Conservation (phyloP, 768 basidiomycete species). For the Tylopilus sp. region DNA sequence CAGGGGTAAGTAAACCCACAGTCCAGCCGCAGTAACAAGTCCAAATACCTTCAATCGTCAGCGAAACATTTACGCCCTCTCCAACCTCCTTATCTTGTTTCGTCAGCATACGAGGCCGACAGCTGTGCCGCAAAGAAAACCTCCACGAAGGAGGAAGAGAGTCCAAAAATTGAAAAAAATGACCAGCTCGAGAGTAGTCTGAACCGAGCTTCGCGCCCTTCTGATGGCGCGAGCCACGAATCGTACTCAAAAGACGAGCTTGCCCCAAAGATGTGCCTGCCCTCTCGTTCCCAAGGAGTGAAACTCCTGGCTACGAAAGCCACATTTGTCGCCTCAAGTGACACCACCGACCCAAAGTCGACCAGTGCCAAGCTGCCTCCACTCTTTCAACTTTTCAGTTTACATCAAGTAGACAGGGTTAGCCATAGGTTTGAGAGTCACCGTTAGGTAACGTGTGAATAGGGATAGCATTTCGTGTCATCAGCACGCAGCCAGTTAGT, state of each 20-base stretch:
- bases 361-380: neutral
- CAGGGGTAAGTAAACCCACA: no score
- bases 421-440: neutral
- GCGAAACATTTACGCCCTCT: no score
- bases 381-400: neutral
- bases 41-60: no score
- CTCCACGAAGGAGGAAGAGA: slow-evolving; percentile 14
- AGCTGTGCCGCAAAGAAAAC: neutral
- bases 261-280: neutral
- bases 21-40: no score
- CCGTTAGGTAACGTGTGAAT: neutral
- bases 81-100: neutral
- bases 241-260: slow-evolving; percentile 27
- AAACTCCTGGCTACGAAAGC: neutral
- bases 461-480: no score
- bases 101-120: neutral
- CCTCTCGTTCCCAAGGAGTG: slow-evolving; percentile 12
- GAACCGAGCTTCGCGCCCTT: slow-evolving; percentile 31
- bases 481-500: neutral
- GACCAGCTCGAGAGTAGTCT: slow-evolving; percentile 32
- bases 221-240: slow-evolving; percentile 21
- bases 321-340: neutral
- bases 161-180: slow-evolving; percentile 10
- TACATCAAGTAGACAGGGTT: no score
- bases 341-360: no score